Base-by-base conservation (phyloP, 2,329 filamentous ascomycete species). In the Aspergillus nomiae region DNA sequence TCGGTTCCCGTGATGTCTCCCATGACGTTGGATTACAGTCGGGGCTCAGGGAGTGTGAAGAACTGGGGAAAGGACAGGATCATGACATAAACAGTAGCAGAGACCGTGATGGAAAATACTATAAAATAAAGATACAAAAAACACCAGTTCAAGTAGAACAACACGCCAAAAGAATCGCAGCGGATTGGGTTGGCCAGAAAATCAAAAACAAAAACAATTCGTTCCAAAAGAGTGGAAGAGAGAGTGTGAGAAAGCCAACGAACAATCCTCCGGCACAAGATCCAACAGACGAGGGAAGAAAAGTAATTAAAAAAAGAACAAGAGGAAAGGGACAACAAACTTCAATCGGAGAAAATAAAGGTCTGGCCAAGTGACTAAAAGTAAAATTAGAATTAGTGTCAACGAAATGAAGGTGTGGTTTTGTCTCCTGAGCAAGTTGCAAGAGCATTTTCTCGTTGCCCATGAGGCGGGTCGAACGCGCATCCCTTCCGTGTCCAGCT, bases 1-100 rank as follows among this genome's bases (percentile, higher is more conserved):
- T 62, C 74, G 69, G 68, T 70, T 73, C 70, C 73, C 63, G 71
- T 70, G 63, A 68, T 70, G 56, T 69, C 71, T 71, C 72, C 74
- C 74, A 77, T 77, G 66, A 68, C 70, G 71, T 59, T 19, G 14
- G 68, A 62, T 70, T 70, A 73, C 51, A 32, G 26, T 46, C 16
- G 19, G 46, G 70, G 68, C 69, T 59, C 65, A 65, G 63, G 63
- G 56, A 57, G 38, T 54, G 21, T 8, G n/a, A n/a, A 0, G 51
- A 28, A 43, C 50, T 45, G 45, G 34, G 26, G 45, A 41, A 57
- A 58, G 12, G 59, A 56, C 48, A 36, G 30, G 46, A 63, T 67
- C 63, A 69, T 68, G 66, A 51, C 66, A 65, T 64, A 38, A 26
- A 45, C 45, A 63, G 30, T 19, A 30, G 26, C 11, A 51, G 28